Percentiles rank a stretch among this genome's conserved stretches.
Conservation (phyloP, 2,329 filamentous ascomycete genomes). For the Stagonosporopsis cucurbitacearum region DNA sequence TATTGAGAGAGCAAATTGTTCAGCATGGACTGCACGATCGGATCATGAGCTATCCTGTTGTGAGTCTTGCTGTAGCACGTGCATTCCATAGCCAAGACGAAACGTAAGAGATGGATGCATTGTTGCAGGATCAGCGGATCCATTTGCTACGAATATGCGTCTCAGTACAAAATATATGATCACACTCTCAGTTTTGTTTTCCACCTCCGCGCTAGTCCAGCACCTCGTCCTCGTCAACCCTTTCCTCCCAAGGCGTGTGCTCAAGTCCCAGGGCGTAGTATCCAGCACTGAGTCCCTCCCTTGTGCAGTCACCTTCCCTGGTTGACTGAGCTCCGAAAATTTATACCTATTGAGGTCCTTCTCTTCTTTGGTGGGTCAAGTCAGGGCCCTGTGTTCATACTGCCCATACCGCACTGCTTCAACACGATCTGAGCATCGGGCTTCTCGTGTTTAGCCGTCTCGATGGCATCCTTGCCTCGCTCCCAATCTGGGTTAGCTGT, state of each 20-base stretch:
- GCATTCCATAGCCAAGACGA: slow-evolving; percentile 49
- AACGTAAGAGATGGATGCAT: not conserved
- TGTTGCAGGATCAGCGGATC: not conserved
- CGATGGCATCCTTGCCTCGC: slow-evolving; percentile 49
- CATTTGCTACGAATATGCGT: not conserved
- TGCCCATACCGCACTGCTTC: slow-evolving; percentile 53
- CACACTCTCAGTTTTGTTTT: not conserved
- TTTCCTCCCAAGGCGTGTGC: slow-evolving; percentile 49
- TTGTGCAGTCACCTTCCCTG: slow-evolving; percentile 50
- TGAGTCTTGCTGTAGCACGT: slow-evolving; percentile 59
- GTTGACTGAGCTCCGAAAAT: slow-evolving; percentile 49
- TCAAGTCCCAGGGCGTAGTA: slow-evolving; percentile 51
- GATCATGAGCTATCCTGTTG: slow-evolving; percentile 64
- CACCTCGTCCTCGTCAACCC: slow-evolving; percentile 51
- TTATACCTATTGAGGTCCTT: slow-evolving; percentile 54
- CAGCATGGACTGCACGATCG: slow-evolving; percentile 65
- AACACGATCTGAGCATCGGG: slow-evolving; percentile 48
- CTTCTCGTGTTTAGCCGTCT: slow-evolving; percentile 41
- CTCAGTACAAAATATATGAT: not conserved
- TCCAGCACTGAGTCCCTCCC: slow-evolving; percentile 51
- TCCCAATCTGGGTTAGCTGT: slow-evolving; percentile 47
- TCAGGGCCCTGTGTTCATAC: slow-evolving; percentile 49
- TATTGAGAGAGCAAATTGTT: slow-evolving; percentile 62
- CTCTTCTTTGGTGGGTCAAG: slow-evolving; percentile 51
- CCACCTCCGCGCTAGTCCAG: slow-evolving; percentile 38